These are phyloP conservation scores for Neonectria magnoliae DNA, from an alignment of 2,329 filamentous ascomycete genomes.

Conservation along the genomic window DNA sequence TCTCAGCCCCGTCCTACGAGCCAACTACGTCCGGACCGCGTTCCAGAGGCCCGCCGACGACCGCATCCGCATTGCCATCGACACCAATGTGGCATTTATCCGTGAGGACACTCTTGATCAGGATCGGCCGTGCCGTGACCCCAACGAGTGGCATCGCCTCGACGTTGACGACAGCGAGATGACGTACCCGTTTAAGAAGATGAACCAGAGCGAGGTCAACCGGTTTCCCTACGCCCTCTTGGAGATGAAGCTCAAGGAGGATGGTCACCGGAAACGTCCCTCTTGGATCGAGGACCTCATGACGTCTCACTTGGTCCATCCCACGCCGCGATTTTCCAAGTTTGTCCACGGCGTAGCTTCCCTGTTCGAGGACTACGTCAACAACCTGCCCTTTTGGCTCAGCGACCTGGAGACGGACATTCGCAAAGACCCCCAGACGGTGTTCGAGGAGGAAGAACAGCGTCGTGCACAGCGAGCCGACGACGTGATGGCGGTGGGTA, in stretches of 20 bases:
- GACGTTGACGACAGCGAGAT: constrained; percentile 88
- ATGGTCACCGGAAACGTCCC: constrained; percentile 72
- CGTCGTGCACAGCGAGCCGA: constrained; percentile 82
- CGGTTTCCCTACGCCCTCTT: constrained; percentile 91
- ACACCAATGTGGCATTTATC: constrained; percentile 92
- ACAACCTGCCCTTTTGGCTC: constrained; percentile 96
- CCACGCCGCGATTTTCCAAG: constrained; percentile 92
- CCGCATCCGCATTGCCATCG: constrained; percentile 89
- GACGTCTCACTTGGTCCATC: constrained; percentile 90
- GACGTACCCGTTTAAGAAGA: constrained; percentile 85
- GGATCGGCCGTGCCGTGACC: constrained; percentile 88
- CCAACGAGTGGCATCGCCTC: constrained; percentile 86
- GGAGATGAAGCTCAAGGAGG: constrained; percentile 88
- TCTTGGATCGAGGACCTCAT: constrained; percentile 94
- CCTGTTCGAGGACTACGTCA: constrained; percentile 95
- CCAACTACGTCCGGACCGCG: constrained; percentile 92
- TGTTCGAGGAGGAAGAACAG: constrained; percentile 92
- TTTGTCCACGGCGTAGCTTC: constrained; percentile 94
- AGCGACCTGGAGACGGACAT: constrained; percentile 93
- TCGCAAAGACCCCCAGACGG: constrained; percentile 87
- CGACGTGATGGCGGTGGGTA: constrained; percentile 89
- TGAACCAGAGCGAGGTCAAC: constrained; percentile 90
- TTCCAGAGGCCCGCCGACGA: constrained; percentile 97
- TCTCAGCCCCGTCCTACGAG: constrained; percentile 85
- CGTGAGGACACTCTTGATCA: constrained; percentile 79